Evolutionary conservation across 2,329 filamentous ascomycete species (phyloP), one percentile per base, ranked within the genome.

Genomic region (Venturia asperata): DNA sequence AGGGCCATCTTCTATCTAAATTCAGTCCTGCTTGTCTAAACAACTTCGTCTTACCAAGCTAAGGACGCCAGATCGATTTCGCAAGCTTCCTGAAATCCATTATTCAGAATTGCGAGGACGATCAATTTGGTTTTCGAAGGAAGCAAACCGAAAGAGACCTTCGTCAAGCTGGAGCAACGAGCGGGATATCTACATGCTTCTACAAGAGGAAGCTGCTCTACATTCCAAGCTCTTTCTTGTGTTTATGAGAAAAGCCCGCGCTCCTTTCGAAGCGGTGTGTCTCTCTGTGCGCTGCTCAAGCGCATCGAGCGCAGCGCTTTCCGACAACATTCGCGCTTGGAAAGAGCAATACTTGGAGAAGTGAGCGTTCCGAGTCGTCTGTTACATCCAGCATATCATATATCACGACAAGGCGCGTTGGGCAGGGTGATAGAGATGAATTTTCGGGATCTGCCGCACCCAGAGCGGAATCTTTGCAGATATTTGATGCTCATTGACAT

Each of bases 161-260:
- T 27, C 13, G n/a, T 27, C 21, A 1, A 52, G 21, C 11, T 13
- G 10, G 21, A 13, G 47, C 21, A 52, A 10, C 21, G 13, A 27
- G 13, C 13, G 47, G n/a, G 13, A 13, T 13, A 52, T 52, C 13
- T 15, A 3, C 27, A 4, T 17, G 17, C 13, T 45, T 11, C 42
- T 45, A 2, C 5, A 19, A 45, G 2, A n/a, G 17, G 42, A 11
- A n/a, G 42, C 42, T 45, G 17, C 47, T 30, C 2, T 58, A 27
- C 27, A 34, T 37, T 58, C 52, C 52, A 58, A 58, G 52, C 52
- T 58, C 52, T 58, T 58, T 56, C 34, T 56, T 11, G 37, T 56
- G 27, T 37, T 10, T 4, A n/a, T 5, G 30, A 58, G 15, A 15
- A 21, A 7, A 2, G 30, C 30, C 30, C 2, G n/a, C 3, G 13